Percentiles rank a stretch among this genome's conserved stretches.
phyloP scores from a whole-genome alignment of 371 early-diverging fungal genomes.

The Mortierella sp. region DNA sequence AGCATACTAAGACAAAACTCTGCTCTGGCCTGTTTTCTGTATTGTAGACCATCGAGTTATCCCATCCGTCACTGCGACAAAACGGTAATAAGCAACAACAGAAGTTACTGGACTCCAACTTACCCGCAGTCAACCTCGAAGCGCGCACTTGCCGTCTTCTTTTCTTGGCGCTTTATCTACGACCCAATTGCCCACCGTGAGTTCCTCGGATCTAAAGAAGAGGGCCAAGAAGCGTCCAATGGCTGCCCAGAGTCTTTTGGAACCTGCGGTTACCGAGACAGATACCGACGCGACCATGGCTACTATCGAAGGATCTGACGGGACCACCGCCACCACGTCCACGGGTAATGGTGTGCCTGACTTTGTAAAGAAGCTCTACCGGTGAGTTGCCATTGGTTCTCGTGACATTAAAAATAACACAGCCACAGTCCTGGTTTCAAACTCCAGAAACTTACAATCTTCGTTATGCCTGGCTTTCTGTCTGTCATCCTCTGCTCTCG shows the following conservation, averaged over 20 bases:
- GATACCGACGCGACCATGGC: neutral
- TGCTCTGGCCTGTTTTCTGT: too few species aligned
- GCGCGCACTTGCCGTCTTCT: too few species aligned
- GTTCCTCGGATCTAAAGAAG: conserved; percentile 27
- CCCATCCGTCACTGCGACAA: too few species aligned
- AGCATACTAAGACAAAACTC: too few species aligned
- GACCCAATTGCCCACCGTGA: conserved; percentile 28
- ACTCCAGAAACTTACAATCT: neutral
- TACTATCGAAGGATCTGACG: neutral
- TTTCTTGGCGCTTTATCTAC: too few species aligned
- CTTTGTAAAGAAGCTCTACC: conserved; percentile 65
- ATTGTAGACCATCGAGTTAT: too few species aligned
- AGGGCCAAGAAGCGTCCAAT: conserved; percentile 46
- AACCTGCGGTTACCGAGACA: neutral
- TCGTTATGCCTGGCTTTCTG: neutral
- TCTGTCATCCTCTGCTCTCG: neutral
- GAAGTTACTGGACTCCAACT: too few species aligned
- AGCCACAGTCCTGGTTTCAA: conserved; percentile 1
- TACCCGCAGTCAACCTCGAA: too few species aligned
- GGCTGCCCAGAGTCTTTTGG: conserved; percentile 14
- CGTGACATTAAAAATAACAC: neutral
- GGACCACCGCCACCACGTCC: conserved; percentile 3
- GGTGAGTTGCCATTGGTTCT: too few species aligned
- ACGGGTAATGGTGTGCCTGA: conserved; percentile 60
- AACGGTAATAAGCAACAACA: too few species aligned